phyloP scores from a whole-genome alignment of 2,329 filamentous ascomycete species.

The Zymoseptoria passerinii region DNA sequence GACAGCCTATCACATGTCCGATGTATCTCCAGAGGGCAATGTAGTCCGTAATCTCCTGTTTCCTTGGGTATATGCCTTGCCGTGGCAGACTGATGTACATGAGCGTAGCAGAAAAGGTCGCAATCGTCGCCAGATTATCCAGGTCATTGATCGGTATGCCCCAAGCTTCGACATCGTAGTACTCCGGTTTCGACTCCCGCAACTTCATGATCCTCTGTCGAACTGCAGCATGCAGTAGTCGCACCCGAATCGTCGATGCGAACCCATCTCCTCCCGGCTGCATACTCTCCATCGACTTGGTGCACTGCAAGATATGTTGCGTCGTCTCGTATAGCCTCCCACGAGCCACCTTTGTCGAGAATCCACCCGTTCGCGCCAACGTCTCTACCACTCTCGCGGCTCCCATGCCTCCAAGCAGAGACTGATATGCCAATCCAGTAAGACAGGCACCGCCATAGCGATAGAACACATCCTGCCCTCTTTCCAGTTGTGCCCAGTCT shows the following conservation, averaged over 20 bases:
- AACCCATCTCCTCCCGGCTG: conserved; percentile 60
- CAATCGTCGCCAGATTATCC: conserved; percentile 64
- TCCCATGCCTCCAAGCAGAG: conserved; percentile 62
- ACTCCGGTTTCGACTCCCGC: conserved; percentile 47
- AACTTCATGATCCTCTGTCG: conserved; percentile 57
- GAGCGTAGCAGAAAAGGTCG: conserved; percentile 58
- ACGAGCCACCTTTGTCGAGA: conserved; percentile 58
- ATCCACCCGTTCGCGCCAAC: conserved; percentile 64
- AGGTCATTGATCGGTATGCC: conserved; percentile 69
- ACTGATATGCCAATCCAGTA: conserved; percentile 56
- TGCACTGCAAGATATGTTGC: conserved; percentile 66
- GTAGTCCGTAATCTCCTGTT: conserved; percentile 59
- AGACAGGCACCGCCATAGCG: conserved; percentile 62
- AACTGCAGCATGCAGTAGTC: conserved; percentile 61
- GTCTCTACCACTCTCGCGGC: conserved; percentile 67
- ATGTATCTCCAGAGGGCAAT: conserved; percentile 70
- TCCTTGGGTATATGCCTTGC: conserved; percentile 59
- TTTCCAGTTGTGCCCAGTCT: conserved; percentile 64
- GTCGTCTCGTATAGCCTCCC: conserved; percentile 63
- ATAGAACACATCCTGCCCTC: conserved; percentile 71
- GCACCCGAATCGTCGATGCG: conserved; percentile 56
- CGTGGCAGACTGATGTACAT: conserved; percentile 62
- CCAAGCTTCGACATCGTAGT: conserved; percentile 52
- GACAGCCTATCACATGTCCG: conserved; percentile 62
- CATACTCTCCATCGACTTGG: conserved; percentile 55